Conservation (phyloP, 2,329 filamentous ascomycete species). For the Diaporthe sp. region DNA sequence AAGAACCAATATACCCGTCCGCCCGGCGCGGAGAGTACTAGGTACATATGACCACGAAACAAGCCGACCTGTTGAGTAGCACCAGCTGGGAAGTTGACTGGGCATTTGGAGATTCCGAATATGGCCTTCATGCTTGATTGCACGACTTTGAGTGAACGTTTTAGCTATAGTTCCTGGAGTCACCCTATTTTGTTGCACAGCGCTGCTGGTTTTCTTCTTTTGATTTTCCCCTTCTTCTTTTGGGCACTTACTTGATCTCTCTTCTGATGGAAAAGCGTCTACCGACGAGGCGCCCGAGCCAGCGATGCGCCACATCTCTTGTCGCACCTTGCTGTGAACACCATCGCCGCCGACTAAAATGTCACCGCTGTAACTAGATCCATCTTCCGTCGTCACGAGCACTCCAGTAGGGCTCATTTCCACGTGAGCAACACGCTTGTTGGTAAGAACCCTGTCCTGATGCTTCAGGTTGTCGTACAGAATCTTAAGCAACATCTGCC, state of each 20-base stretch:
- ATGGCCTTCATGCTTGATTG: not conserved
- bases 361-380: not conserved
- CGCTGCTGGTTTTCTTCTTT: no score
- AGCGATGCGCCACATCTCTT: not conserved
- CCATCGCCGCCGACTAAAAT: not conserved
- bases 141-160: not conserved
- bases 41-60: not conserved
- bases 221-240: no score
- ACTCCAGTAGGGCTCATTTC: not conserved
- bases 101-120: not conserved
- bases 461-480: slow-evolving; percentile 2
- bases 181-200: no score
- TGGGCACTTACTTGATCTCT: not conserved
- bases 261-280: not conserved
- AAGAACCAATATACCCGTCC: not conserved
- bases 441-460: not conserved
- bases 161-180: not conserved
- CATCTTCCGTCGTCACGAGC: not conserved
- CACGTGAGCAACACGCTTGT: not conserved
- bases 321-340: not conserved
- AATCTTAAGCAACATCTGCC: not conserved
- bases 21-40: not conserved
- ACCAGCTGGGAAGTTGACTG: not conserved
- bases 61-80: not conserved
- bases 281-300: not conserved